phyloP scores from a whole-genome alignment of 2,329 filamentous ascomycete genomes.

The Cladosporium sp. region DNA sequence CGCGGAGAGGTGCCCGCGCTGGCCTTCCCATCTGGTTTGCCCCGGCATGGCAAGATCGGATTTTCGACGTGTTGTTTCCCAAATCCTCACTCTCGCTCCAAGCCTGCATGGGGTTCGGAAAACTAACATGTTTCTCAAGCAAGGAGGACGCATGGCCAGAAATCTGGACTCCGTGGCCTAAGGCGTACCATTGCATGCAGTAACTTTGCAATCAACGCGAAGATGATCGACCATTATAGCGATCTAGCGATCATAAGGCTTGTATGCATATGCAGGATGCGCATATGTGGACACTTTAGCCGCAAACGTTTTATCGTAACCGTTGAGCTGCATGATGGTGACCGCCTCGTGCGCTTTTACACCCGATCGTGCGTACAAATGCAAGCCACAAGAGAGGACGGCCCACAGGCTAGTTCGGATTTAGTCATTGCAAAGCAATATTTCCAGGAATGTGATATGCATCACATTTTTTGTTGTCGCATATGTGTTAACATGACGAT shows the following conservation, averaged over 20 bases:
- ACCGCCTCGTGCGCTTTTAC: background rate
- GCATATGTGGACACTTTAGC: background rate
- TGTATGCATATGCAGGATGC: background rate
- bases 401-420: background rate
- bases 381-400: background rate
- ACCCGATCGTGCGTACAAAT: background rate
- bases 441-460: too few species aligned
- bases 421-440: background rate
- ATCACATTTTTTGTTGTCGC: too few species aligned
- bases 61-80: too few species aligned
- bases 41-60: too few species aligned
- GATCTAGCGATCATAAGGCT: background rate
- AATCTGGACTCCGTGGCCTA: background rate
- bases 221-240: background rate
- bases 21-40: background rate
- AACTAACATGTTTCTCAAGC: background rate
- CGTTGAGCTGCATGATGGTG: background rate
- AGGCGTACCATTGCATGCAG: background rate
- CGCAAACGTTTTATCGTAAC: background rate
- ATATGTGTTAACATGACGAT: too few species aligned
- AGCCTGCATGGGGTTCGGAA: background rate
- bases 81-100: background rate
- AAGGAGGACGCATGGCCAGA: background rate
- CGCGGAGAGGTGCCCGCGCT: background rate
- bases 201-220: background rate